phyloP scores from a whole-genome alignment of 2,329 filamentous ascomycete genomes.

The Aureobasidium sp. region DNA sequence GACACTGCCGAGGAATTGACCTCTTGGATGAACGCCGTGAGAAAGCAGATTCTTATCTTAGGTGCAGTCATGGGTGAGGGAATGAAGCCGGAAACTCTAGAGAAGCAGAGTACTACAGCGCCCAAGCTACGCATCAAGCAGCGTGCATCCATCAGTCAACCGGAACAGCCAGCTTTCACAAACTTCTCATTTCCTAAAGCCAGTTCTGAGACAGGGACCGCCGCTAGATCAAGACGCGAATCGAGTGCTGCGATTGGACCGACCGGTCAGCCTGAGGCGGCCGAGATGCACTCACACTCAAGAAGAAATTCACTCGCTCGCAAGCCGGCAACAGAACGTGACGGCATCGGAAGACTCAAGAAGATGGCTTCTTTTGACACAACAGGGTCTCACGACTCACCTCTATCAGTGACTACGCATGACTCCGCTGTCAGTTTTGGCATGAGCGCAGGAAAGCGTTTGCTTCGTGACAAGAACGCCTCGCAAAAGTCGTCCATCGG shows the following conservation, averaged over 20 bases:
- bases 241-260: neutral
- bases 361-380: conserved; percentile 12
- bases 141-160: neutral
- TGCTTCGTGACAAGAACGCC: neutral
- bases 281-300: neutral
- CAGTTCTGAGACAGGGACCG: neutral
- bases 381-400: neutral
- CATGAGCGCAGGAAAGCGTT: conserved; percentile 4
- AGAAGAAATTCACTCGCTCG: neutral
- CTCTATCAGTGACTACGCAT: neutral
- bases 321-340: neutral
- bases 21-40: conserved; percentile 61
- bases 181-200: neutral
- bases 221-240: neutral
- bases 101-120: neutral
- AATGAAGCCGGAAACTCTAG: neutral
- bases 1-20: conserved; percentile 69
- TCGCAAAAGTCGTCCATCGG: conserved; percentile 6
- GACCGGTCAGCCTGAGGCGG: neutral
- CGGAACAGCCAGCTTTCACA: conserved; percentile 1
- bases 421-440: conserved; percentile 10
- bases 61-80: conserved; percentile 48
- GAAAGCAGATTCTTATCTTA: conserved; percentile 62
- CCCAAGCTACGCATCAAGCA: neutral
- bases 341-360: neutral